phyloP scores from a whole-genome alignment of 2,329 filamentous ascomycete genomes.

The Coniochaeta ligniaria region DNA sequence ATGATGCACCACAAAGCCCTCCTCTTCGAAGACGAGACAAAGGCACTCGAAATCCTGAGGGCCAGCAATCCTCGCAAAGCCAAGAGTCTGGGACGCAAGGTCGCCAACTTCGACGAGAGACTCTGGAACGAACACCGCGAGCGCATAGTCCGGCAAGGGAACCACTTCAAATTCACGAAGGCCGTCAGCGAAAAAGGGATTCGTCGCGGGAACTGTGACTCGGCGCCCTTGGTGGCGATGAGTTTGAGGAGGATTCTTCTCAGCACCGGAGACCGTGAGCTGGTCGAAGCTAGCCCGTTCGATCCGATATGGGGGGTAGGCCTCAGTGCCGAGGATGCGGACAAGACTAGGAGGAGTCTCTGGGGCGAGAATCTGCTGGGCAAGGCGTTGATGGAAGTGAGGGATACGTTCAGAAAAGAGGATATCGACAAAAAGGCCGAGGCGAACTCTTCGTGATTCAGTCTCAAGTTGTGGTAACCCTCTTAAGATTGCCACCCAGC shows the following conservation, averaged over 20 bases:
- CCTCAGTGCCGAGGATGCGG: constrained; percentile 43
- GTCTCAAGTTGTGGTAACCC: not conserved
- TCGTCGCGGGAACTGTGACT: not conserved
- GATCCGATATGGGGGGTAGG: constrained; percentile 64
- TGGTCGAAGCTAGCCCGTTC: constrained; percentile 55
- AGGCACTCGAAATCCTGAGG: constrained; percentile 40
- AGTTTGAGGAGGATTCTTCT: constrained; percentile 29
- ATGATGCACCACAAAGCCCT: constrained; percentile 50
- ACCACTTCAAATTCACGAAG: constrained; percentile 50
- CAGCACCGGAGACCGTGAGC: constrained; percentile 48
- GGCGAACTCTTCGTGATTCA: not conserved
- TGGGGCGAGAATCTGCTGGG: constrained; percentile 64
- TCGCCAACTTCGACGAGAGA: constrained; percentile 41
- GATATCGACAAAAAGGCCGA: constrained; percentile 9
- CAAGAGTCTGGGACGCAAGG: constrained; percentile 47
- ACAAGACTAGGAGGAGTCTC: constrained; percentile 26
- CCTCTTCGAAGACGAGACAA: constrained; percentile 36
- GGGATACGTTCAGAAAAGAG: constrained; percentile 40
- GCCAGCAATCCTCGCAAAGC: constrained; percentile 37
- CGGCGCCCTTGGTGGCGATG: constrained; percentile 30
- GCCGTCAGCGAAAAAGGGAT: constrained; percentile 16
- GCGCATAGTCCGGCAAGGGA: constrained; percentile 50
- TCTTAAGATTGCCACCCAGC: not conserved
- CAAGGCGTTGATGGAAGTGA: constrained; percentile 50
- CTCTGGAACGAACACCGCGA: constrained; percentile 45